Base-by-base conservation (phyloP, 2,329 filamentous ascomycete genomes). In the Xylariaceae sp. region DNA sequence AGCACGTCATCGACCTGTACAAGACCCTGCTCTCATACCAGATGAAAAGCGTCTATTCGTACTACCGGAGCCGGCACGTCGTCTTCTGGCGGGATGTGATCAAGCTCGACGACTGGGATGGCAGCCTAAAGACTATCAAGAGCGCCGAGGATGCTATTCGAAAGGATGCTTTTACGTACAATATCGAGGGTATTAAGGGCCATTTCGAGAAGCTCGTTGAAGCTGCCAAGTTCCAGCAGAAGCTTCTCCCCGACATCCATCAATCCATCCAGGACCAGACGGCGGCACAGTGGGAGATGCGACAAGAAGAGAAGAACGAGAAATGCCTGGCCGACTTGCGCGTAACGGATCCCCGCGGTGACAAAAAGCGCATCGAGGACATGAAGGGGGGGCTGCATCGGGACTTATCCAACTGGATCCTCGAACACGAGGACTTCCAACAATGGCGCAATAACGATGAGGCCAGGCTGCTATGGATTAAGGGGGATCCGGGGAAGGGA, bases 21-120 rank as follows among this genome's bases (percentile, higher is more conserved):
- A 62, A 70, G 49, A 64, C 61, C 46, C 65, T 77, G 23, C 67
- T 77, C n/a, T 29, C 59, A 2, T 77, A 74, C 57, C 67, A 72
- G 58, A 75, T 77, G 49, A 74, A 72, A 60, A 77, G 72, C 49
- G 61, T 74, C 36, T 72, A 63, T 46, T 67, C 61, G 5, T 75
- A 71, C 59, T 67, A 72, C 54, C 64, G 65, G 9, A 64, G 70
- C 23, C 65, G 59, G 33, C 42, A 55, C 5, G 11, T 61, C 6
- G 62, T 59, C 8, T 65, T 74, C 32, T 41, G 71, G 13, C 57
- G 68, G 21, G 64, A 67, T 39, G 41, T 72, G 3, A 6, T 69
- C 6, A 66, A 66, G 20, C 48, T 69, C 3, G 67, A 76, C 55
- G 66, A 73, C 51, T 76, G 71, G 73, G 63, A 63, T 18, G 60